phyloP scores from a whole-genome alignment of 257 asterid genomes.

The Verbena officinalis region DNA sequence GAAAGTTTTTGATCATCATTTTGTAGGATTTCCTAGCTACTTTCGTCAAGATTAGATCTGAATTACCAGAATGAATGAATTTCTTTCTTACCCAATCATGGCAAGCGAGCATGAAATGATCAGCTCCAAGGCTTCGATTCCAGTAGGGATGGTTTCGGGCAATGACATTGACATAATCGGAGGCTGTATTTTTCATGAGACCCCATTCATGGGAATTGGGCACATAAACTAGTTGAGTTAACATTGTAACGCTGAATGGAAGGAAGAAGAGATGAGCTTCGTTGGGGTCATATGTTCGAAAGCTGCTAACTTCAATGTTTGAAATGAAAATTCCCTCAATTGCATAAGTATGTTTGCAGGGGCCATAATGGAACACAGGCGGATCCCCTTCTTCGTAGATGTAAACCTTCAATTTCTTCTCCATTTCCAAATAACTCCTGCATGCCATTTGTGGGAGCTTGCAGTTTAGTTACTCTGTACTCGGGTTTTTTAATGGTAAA shows the following conservation, averaged over 20 bases:
- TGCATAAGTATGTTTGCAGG: slow-evolving; percentile 61
- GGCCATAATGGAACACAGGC: slow-evolving; percentile 72
- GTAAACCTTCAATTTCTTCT: slow-evolving; percentile 54
- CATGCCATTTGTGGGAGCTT: too few species aligned
- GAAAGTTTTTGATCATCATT: too few species aligned
- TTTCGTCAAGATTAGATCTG: too few species aligned
- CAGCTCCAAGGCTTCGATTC: slow-evolving; percentile 79
- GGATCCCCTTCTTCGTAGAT: slow-evolving; percentile 77
- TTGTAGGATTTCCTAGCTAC: too few species aligned
- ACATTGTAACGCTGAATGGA: slow-evolving; percentile 65
- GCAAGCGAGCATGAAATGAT: slow-evolving; percentile 86
- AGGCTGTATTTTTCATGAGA: slow-evolving; percentile 43
- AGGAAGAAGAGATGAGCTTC: slow-evolving; percentile 66
- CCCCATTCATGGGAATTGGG: slow-evolving; percentile 54
- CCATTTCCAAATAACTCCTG: slow-evolving; percentile 81
- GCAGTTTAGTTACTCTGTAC: too few species aligned
- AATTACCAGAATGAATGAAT: too few species aligned
- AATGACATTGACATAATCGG: slow-evolving; percentile 39
- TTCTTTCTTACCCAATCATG: slow-evolving; percentile 71
- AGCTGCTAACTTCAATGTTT: slow-evolving; percentile 46
- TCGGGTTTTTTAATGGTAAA: too few species aligned
- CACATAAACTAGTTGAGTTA: slow-evolving; percentile 48
- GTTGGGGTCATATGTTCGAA: slow-evolving; percentile 54
- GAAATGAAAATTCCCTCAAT: slow-evolving; percentile 70
- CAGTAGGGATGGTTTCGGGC: slow-evolving; percentile 63